Evolutionary conservation across 2,329 filamentous ascomycete species (phyloP).

Genomic region (Aschersonia sp.): DNA sequence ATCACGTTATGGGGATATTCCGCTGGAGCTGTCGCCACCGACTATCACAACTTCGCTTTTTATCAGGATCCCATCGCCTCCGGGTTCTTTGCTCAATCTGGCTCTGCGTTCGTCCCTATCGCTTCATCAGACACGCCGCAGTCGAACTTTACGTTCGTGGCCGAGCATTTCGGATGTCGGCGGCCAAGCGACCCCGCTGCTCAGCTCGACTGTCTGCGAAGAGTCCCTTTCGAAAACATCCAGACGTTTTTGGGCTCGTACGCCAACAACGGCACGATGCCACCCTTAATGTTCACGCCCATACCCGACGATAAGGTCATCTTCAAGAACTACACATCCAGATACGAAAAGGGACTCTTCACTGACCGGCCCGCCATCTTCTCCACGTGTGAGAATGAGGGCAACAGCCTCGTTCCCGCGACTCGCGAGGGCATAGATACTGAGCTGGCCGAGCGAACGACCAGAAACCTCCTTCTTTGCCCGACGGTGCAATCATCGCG

Average conservation of each 20-base stretch:
- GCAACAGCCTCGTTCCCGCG: background rate
- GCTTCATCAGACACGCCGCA: background rate
- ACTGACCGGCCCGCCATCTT: background rate
- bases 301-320: background rate
- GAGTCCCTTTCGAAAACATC: background rate
- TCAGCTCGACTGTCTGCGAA: background rate
- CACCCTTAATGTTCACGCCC: background rate
- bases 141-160: background rate
- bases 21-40: background rate
- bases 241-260: background rate
- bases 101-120: background rate
- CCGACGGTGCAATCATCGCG: background rate
- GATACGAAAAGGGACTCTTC: background rate
- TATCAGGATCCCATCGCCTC: background rate
- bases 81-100: background rate
- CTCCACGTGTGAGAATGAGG: background rate
- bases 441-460: background rate
- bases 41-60: background rate
- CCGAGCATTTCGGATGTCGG: background rate
- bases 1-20: background rate
- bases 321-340: background rate
- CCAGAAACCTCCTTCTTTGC: background rate
- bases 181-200: background rate
- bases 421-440: background rate
- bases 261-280: background rate